phyloP scores from a whole-genome alignment of 768 basidiomycete genomes.

The Boletus speciosus region DNA sequence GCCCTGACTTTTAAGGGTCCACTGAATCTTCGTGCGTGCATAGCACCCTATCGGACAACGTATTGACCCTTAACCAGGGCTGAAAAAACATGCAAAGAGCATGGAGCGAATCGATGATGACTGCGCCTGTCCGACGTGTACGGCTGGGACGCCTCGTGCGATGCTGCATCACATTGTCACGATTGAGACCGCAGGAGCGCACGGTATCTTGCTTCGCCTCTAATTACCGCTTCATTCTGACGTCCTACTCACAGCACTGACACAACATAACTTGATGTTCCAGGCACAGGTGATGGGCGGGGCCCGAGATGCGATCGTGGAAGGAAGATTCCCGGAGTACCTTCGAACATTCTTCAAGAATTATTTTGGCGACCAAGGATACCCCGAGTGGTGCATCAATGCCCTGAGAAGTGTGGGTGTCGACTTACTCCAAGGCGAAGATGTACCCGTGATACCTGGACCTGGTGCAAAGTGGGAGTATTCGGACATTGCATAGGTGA shows the following conservation, averaged over 20 bases:
- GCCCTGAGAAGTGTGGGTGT: constrained; percentile 81
- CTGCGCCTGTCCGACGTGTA: constrained; percentile 89
- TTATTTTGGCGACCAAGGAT: constrained; percentile 75
- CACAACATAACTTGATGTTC: constrained; percentile 80
- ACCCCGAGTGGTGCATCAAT: constrained; percentile 87
- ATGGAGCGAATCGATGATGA: constrained; percentile 66
- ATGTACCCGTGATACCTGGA: constrained; percentile 53
- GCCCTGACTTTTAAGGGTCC: constrained; percentile 81
- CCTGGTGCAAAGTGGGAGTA: constrained; percentile 82
- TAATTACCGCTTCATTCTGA: constrained; percentile 19
- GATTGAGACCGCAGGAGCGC: constrained; percentile 82
- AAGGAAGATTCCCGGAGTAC: constrained; percentile 75
- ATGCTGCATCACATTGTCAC: constrained; percentile 73
- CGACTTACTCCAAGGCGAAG: constrained; percentile 62
- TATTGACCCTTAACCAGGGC: constrained; percentile 24
- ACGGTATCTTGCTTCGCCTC: constrained; percentile 47
- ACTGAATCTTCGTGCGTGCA: constrained; percentile 65
- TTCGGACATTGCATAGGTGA: constrained; percentile 37
- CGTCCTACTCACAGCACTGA: constrained; percentile 52
- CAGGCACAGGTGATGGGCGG: constrained; percentile 87
- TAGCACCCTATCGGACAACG: neutral
- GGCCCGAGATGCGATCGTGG: constrained; percentile 76
- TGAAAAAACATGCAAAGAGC: constrained; percentile 69
- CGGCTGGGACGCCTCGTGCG: constrained; percentile 61
- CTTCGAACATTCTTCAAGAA: constrained; percentile 69